These are phyloP conservation scores for Eucalyptus decipiens DNA, from an alignment of 345 rosid genomes.

Conservation along the genomic window DNA sequence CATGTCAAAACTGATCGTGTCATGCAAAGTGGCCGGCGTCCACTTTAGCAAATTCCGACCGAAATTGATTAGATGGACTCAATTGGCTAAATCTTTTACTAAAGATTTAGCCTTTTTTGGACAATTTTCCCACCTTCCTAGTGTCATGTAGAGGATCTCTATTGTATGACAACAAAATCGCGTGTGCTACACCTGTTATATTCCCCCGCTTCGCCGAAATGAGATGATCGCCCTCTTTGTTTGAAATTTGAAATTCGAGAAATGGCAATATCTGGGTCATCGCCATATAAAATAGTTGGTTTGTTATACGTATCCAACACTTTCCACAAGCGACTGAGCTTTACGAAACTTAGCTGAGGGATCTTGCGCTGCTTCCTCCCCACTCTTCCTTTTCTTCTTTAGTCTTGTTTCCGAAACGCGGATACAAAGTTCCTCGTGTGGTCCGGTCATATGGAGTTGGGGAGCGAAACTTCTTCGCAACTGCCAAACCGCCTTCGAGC, in stretches of 20 bases:
- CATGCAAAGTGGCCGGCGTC: fast-evolving
- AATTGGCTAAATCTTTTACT: too few species aligned
- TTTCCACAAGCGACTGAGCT: neutral
- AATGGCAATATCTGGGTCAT: neutral
- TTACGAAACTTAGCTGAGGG: neutral
- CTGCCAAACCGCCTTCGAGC: neutral
- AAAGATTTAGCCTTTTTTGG: too few species aligned
- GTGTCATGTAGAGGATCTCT: neutral
- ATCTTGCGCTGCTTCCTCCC: neutral
- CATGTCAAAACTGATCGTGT: too few species aligned
- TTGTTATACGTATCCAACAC: neutral
- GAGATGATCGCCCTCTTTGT: neutral
- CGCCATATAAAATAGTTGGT: neutral
- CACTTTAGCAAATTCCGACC: too few species aligned
- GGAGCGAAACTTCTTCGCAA: neutral
- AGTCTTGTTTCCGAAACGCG: neutral
- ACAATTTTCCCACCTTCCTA: neutral
- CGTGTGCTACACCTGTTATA: neutral
- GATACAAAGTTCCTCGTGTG: neutral
- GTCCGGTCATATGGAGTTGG: neutral
- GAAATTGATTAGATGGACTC: too few species aligned
- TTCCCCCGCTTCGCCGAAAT: neutral
- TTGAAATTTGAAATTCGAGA: neutral
- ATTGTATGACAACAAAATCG: neutral
- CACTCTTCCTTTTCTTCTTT: neutral